Percentiles rank a stretch among this genome's conserved stretches.
phyloP scores from a whole-genome alignment of 2,329 filamentous ascomycete genomes.

The Helotiales sp. region DNA sequence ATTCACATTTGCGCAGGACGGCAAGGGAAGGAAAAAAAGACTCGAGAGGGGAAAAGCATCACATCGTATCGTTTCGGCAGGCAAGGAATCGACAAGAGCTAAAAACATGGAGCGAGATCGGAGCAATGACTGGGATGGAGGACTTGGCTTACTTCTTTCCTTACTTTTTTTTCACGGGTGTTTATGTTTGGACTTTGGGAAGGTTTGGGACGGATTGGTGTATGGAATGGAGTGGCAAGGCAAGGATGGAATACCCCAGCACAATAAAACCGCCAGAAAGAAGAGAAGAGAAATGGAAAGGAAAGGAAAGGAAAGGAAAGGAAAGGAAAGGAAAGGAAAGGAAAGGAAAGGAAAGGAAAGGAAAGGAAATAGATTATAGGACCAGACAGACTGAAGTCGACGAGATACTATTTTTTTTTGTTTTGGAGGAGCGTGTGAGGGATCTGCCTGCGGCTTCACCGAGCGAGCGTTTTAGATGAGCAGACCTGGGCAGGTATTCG shows the following conservation, averaged over 20 bases:
- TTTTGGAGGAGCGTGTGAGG: background rate
- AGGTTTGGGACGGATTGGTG: slow-evolving; percentile 1
- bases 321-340: background rate
- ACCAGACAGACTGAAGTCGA: background rate
- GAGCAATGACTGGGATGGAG: background rate
- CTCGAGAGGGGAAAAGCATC: background rate
- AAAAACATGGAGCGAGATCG: background rate
- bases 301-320: background rate
- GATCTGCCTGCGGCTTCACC: too few relatives aligned
- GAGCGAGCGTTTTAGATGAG: too few relatives aligned
- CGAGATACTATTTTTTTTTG: slow-evolving; percentile 3
- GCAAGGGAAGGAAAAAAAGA: background rate
- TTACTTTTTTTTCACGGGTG: background rate
- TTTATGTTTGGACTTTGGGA: background rate
- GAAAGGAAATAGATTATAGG: background rate
- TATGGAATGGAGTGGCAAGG: background rate
- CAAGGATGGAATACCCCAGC: slow-evolving; percentile 13
- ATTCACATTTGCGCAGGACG: slow-evolving; percentile 9
- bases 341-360: background rate
- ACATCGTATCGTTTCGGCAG: background rate
- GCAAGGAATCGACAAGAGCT: background rate
- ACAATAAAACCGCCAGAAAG: background rate
- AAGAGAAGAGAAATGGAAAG: background rate
- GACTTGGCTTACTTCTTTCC: too few relatives aligned
- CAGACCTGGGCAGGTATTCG: too few relatives aligned